These are phyloP conservation scores for Catharanthus roseus DNA, from an alignment of 257 asterid species.

Conservation along the genomic window DNA sequence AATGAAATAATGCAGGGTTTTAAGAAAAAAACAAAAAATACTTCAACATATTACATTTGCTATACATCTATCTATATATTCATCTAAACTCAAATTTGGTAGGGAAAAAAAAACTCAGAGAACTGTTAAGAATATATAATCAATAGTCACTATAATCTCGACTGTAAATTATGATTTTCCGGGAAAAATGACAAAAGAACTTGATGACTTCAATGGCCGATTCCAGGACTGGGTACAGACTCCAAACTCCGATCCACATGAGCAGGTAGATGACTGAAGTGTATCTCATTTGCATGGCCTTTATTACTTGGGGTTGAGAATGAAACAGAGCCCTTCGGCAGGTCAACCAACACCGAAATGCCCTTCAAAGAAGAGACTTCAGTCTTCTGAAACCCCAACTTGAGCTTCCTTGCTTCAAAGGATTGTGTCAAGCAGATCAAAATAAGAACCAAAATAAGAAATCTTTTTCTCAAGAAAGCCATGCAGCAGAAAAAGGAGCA, in stretches of 20 bases:
- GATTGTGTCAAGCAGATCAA: conserved; percentile 15
- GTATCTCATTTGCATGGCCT: conserved; percentile 12
- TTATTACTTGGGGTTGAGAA: conserved; percentile 23
- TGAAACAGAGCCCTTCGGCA: conserved; percentile 16
- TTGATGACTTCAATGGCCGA: conserved; percentile 20
- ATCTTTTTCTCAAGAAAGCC: conserved; percentile 10
- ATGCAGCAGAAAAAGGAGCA: conserved; percentile 8
- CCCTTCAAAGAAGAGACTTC: conserved; percentile 6
- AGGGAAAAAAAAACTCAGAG: background rate
- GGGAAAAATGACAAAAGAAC: background rate
- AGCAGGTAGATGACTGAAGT: background rate
- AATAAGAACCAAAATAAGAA: conserved; percentile 13
- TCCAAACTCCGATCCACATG: conserved; percentile 12
- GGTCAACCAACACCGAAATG: conserved; percentile 14
- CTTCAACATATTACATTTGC: too few species aligned
- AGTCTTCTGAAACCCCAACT: conserved; percentile 8
- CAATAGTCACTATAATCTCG: background rate
- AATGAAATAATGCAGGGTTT: too few species aligned
- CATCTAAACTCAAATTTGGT: too few species aligned
- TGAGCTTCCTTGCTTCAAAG: conserved; percentile 29
- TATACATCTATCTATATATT: too few species aligned
- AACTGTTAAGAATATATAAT: conserved; percentile 1
- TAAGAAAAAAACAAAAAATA: too few species aligned
- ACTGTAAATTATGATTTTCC: background rate
- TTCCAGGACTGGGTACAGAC: conserved; percentile 32